Evolutionary conservation across 257 asterid species (phyloP).

Genomic region (Nyctanthes arbortristis): DNA sequence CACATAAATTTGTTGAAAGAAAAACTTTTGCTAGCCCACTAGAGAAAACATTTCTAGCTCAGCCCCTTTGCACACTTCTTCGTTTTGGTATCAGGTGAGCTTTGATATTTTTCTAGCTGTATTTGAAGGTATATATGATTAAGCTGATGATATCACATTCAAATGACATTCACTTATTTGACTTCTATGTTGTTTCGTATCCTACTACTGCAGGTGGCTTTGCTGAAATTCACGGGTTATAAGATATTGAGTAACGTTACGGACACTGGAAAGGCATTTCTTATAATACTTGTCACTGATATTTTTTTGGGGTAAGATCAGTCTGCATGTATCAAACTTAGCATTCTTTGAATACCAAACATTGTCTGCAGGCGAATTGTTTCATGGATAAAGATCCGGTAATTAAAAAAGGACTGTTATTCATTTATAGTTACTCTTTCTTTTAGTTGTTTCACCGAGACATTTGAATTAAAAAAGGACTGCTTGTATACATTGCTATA

Average conservation of each 20-base stretch:
- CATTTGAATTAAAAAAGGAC: background rate
- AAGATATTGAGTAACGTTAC: conserved; percentile 78
- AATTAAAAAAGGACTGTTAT: no score
- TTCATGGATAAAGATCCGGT: conserved; percentile 4
- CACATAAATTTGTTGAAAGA: no score
- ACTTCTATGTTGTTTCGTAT: conserved; percentile 21
- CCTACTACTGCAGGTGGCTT: conserved; percentile 67
- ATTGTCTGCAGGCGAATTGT: conserved; percentile 2
- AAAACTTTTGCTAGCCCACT: no score
- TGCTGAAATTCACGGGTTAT: conserved; percentile 95
- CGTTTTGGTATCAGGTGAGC: background rate
- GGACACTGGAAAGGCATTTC: conserved; percentile 92
- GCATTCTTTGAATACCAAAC: background rate
- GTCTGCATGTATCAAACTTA: background rate
- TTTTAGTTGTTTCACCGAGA: conserved; percentile 3
- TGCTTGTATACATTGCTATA: background rate
- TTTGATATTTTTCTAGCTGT: background rate
- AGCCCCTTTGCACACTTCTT: no score
- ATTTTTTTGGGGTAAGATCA: conserved; percentile 86
- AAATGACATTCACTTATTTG: conserved; percentile 1
- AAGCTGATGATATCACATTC: conserved; percentile 6
- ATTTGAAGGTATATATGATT: background rate
- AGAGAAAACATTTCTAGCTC: no score
- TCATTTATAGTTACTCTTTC: background rate
- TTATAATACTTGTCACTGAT: conserved; percentile 81